These are phyloP conservation scores for Persicaria maculosa DNA, from an alignment of 148 eudicot genomes.

Conservation along the genomic window DNA sequence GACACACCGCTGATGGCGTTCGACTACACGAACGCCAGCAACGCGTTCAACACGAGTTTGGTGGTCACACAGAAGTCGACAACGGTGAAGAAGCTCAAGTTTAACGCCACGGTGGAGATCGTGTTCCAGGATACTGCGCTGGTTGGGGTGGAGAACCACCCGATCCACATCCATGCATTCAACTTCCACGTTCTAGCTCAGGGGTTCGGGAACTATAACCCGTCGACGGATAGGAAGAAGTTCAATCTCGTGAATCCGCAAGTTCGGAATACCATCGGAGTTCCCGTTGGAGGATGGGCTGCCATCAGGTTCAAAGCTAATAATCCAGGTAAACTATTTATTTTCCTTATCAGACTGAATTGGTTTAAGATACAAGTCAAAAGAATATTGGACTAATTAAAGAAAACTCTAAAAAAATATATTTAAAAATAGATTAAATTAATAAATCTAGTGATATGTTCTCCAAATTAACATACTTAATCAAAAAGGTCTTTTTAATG, in stretches of 20 bases:
- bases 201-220: conserved; percentile 61
- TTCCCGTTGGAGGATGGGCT: conserved; percentile 38
- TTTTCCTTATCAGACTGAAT: neutral
- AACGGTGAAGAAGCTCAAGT: conserved; percentile 48
- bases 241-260: conserved; percentile 64
- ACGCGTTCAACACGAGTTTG: conserved; percentile 20
- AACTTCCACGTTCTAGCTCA: conserved; percentile 61
- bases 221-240: conserved; percentile 20
- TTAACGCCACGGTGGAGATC: conserved; percentile 47
- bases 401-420: too few species aligned
- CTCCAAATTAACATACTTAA: too few species aligned
- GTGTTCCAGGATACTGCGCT: conserved; percentile 54
- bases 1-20: conserved; percentile 36
- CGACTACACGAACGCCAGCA: conserved; percentile 42
- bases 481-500: too few species aligned
- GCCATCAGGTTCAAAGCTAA: conserved; percentile 38
- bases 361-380: too few species aligned
- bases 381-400: too few species aligned
- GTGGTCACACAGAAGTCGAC: conserved; percentile 38
- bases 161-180: conserved; percentile 70
- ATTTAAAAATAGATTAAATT: too few species aligned
- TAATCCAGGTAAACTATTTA: conserved; percentile 30
- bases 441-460: too few species aligned
- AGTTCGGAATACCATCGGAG: conserved; percentile 52
- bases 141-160: conserved; percentile 52